A percentile compares a stretch with the other conserved stretches of the same genome.
Evolutionary conservation across 345 rosid genomes (phyloP).

Genomic region (Gossypium mustelinum): DNA sequence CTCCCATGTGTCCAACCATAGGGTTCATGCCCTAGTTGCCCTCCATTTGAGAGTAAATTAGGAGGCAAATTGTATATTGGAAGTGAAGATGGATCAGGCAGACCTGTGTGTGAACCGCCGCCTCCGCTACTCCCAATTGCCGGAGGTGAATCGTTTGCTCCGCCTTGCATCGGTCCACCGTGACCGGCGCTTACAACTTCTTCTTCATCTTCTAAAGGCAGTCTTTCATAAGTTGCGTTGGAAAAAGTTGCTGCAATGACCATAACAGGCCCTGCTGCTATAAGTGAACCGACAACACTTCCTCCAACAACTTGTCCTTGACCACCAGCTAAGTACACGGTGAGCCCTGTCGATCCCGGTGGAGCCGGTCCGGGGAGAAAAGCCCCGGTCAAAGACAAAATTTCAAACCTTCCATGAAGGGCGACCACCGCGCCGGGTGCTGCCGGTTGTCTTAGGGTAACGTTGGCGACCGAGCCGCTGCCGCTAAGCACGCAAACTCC

Average conservation of each 20-base stretch:
- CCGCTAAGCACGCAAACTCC: slow-evolving; percentile 85
- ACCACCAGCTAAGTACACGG: slow-evolving; percentile 69
- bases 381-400: slow-evolving; percentile 70
- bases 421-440: slow-evolving; percentile 71
- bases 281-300: slow-evolving; percentile 63
- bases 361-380: slow-evolving; percentile 86
- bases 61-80: slow-evolving; percentile 52
- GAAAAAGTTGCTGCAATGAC: slow-evolving; percentile 84
- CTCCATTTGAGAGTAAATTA: slow-evolving; percentile 47
- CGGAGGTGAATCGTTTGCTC: slow-evolving; percentile 42
- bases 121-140: slow-evolving; percentile 42
- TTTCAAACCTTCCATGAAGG: slow-evolving; percentile 77
- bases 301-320: slow-evolving; percentile 86
- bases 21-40: slow-evolving; percentile 69
- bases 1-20: slow-evolving; percentile 56
- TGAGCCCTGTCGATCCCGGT: slow-evolving; percentile 76
- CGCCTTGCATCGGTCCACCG: slow-evolving; percentile 42
- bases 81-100: slow-evolving; percentile 49
- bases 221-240: slow-evolving; percentile 75
- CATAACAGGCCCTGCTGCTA: slow-evolving; percentile 80
- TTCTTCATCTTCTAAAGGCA: slow-evolving; percentile 74
- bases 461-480: slow-evolving; percentile 81
- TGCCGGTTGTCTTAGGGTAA: slow-evolving; percentile 72
- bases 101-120: slow-evolving; percentile 27
- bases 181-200: slow-evolving; percentile 34